phyloP scores from a whole-genome alignment of 208 protist genomes.

The Crithidia thermophila region DNA sequence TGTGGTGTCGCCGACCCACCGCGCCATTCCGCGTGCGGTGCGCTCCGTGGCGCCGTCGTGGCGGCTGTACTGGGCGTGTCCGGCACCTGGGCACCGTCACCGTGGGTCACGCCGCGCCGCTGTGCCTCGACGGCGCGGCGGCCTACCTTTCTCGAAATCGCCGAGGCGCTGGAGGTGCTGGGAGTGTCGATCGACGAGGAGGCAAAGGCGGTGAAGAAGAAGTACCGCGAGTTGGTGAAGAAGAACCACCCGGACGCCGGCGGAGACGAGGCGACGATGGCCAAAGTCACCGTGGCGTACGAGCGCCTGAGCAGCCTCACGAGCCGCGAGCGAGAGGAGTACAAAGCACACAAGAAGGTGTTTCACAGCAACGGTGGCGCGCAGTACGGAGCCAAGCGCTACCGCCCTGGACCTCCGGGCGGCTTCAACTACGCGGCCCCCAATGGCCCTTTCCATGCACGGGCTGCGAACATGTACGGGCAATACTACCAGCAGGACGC shows the following conservation, averaged over 20 bases:
- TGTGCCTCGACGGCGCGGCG: slow-evolving; percentile 32
- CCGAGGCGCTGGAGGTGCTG: slow-evolving; percentile 53
- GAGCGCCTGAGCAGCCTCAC: slow-evolving; percentile 56
- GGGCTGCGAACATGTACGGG: slow-evolving; percentile 19
- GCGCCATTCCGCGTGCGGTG: too few species aligned
- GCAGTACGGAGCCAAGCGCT: slow-evolving; percentile 8
- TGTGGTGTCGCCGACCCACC: too few species aligned
- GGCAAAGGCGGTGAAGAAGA: slow-evolving; percentile 50
- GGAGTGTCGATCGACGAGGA: slow-evolving; percentile 47
- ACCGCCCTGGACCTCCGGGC: slow-evolving; percentile 23
- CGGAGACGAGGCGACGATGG: slow-evolving; percentile 70
- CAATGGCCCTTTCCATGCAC: slow-evolving; percentile 17
- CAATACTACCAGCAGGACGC: slow-evolving; percentile 50
- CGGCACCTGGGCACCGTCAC: neutral
- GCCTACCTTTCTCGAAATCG: slow-evolving; percentile 58
- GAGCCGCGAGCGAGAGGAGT: slow-evolving; percentile 68
- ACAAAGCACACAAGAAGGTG: slow-evolving; percentile 39
- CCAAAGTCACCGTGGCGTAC: slow-evolving; percentile 82
- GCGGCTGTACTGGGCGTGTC: too few species aligned
- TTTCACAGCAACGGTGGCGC: slow-evolving; percentile 35
- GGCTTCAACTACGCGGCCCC: slow-evolving; percentile 23
- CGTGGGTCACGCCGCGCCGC: slow-evolving; percentile 25
- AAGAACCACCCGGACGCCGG: slow-evolving; percentile 84
- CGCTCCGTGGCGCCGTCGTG: neutral
- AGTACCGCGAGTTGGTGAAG: slow-evolving; percentile 72